Evolutionary conservation across 345 rosid genomes (phyloP), one percentile per base, ranked within the genome.

Genomic region (Mallotus nudiflorus): DNA sequence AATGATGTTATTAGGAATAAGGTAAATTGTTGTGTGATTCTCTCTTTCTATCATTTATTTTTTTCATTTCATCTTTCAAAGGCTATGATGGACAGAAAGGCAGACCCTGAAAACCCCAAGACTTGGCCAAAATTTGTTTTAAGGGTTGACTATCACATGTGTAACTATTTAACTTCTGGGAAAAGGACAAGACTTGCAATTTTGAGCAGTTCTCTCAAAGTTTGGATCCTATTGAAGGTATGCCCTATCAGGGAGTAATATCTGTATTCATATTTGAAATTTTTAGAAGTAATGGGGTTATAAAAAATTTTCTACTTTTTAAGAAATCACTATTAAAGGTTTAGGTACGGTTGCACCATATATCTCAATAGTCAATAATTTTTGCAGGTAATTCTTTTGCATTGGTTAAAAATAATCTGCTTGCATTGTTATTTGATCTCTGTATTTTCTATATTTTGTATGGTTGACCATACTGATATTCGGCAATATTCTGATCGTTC

Each of bases 211-310:
- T 90, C 99, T 68, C 89, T 91, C 72, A 95, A 90, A 85, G 99
- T 89, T 58, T 91, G 97, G 99, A 81, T 91, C 71, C 89, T 91
- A 72, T 77, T 91, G 67, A 91, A 95, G 97, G 99, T 95, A 84
- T 31, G 69, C 16, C 54, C 42, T 14, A 52, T 39, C 37, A 45
- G 31, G 11, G 12, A 58, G 18, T 73, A 16, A 20, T 27, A 35
- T 57, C 29, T 40, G 20, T 11, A 52, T 68, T 70, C 44, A 48
- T 55, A n/a, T 35, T 56, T 24, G 14, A 56, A 53, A 24, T 11
- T 62, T 37, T 22, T 56, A 24, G n/a, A 39, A 20, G 56, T 65
- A 0, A 37, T 18, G 9, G 55, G n/a, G 44, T 52, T 52, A 20
- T 10, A 5, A 42, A 42, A 42, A 20, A 12, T 9, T 24, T 20